Base-by-base conservation (phyloP, 345 rosid species). In the Excoecaria cochinchinensis region DNA sequence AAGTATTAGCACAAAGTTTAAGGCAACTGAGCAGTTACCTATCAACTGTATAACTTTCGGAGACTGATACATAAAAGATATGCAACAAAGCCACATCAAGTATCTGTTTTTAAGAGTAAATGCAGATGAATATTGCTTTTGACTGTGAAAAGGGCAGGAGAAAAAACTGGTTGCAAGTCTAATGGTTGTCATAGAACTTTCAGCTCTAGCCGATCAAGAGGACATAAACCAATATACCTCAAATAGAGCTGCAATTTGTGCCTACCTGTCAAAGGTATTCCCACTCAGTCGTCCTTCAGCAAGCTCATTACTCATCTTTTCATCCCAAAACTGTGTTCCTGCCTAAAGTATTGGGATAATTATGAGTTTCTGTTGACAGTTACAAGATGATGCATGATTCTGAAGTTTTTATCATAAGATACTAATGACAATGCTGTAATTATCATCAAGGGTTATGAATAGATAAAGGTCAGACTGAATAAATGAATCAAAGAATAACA, bases 271-370 rank as follows among this genome's bases (percentile, higher is more conserved):
- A 82, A 94, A 92, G 5, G 93, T 76, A 76, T 86, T 86, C 74
- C 97, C 85, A 55, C 93, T 92, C 42, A 94, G 88, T 58, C 80
- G 86, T 64, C 96, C 98, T 86, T 86, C 89, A 71, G 93, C 93
- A 72, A 92, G 88, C 82, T 94, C 98, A 8, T 80, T 90, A 81
- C 86, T 87, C 95, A 94, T 82, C 76, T 90, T 91, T 69, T 88
- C 92, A 88, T 94, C 98, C 98, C 98, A 92, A 82, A 94, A 94
- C 75, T 92, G 98, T 51, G 97, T 94, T 85, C 97, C 98, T 66
- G 97, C 98, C 98, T 94, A 85, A 63, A 78, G 21, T 47, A 36
- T 47, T 22, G 50, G 71, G 36, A 52, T 24, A 42, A 47, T 56
- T 69, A 69, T 39, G 5, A 55, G 73, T 46, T 63, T 22, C 50